A percentile compares a stretch with the other conserved stretches of the same genome.
These are phyloP conservation scores for Sugiyamaella sp. DNA, from an alignment of 1,139 yeast genomes.

Conservation along the genomic window DNA sequence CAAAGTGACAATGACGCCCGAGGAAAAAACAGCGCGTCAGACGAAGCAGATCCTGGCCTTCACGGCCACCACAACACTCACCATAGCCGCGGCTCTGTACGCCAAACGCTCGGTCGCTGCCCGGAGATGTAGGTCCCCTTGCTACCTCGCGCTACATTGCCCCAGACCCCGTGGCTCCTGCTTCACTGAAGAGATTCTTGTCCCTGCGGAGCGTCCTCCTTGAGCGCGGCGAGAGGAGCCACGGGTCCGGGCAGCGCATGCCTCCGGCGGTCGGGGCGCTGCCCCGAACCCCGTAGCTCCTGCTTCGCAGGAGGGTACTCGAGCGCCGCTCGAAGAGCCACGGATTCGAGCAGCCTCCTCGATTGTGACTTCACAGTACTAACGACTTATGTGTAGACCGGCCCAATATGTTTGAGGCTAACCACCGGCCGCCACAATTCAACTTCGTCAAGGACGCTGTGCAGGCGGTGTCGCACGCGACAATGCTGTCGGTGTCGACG, in stretches of 20 bases:
- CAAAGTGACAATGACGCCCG: constrained; percentile 19
- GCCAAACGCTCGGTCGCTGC: constrained; percentile 75
- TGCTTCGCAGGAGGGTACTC: too few relatives aligned
- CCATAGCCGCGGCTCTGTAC: constrained; percentile 70
- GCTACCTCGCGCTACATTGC: too few relatives aligned
- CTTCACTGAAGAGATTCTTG: too few relatives aligned
- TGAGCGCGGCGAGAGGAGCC: too few relatives aligned
- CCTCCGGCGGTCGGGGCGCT: neutral
- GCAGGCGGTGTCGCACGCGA: constrained; percentile 81
- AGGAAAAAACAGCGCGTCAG: constrained; percentile 46
- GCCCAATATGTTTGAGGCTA: constrained; percentile 81
- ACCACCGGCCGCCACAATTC: constrained; percentile 82
- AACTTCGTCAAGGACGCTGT: constrained; percentile 84
- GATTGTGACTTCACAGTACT: too few relatives aligned
- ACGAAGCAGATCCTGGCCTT: constrained; percentile 73
- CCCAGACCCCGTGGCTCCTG: too few relatives aligned
- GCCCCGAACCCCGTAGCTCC: neutral
- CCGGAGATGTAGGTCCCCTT: constrained; percentile 60
- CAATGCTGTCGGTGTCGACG: constrained; percentile 71
- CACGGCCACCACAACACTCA: constrained; percentile 69
- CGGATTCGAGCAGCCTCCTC: too few relatives aligned
- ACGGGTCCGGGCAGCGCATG: too few relatives aligned
- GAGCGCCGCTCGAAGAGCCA: too few relatives aligned
- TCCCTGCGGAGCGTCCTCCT: too few relatives aligned
- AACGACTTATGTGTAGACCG: constrained; percentile 47